Evolutionary conservation across 2,329 filamentous ascomycete genomes (phyloP), one percentile per base, ranked within the genome.

Genomic region (Fusarium chlamydosporum): DNA sequence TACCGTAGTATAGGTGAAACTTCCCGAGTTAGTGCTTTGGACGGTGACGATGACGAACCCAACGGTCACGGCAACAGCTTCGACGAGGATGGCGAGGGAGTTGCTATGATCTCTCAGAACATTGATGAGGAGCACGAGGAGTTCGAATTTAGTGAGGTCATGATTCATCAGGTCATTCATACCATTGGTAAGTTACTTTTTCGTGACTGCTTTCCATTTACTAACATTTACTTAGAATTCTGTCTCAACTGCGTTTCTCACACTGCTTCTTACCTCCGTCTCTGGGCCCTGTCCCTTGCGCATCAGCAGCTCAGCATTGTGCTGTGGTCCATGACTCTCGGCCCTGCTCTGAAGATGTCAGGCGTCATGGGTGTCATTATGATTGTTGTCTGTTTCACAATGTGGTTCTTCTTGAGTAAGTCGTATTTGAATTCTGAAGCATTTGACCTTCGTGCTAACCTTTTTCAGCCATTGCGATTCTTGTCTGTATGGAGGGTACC

Each of bases 91-190:
- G 90, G 90, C 35, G 93, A 96, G 71, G 93, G 92, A 43, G 89
- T 92, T 61, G 93, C 91, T 56, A 92, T 97, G 89, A 94, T 97
- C 77, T 92, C 93, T 3, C 90, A 97, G 78, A 93, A 96, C 76
- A 88, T 96, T 71, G 86, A 86, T 42, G 92, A 93, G 48, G 94
- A 94, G 72, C 93, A 97, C 73, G 94, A 96, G 76, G 96, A 99
- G 77, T 99, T 99, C 79, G 96, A 99, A 74, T 99, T 99, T 79
- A 89, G 91, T 63, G 96, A 99, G 79, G 88, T 94, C 68, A 97
- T 99, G 94, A 99, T 99, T 77, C 96, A 99, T 82, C 96, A 99
- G 80, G 89, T 97, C 78, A 99, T 99, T 76, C 96, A 98, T 83
- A 98, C 95, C 18, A 98, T 98, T 76, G 94, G 92, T 95, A 89